Evolutionary conservation across 164 flowering plant genomes (phyloP), one percentile per base, ranked within the genome.

Genomic region (Taxillus chinensis): DNA sequence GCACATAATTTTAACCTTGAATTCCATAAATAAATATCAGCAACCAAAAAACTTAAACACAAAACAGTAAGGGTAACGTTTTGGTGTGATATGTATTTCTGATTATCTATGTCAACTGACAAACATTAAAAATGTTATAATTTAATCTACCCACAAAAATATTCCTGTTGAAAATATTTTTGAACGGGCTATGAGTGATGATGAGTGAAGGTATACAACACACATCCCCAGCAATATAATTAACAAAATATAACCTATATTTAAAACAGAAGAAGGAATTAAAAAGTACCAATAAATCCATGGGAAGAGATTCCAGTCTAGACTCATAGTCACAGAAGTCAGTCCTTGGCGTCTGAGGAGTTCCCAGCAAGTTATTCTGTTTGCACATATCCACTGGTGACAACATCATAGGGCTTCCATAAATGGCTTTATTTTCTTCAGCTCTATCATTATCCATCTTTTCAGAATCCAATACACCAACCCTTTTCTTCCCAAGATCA

Each of bases 221-320:
- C 2, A 27, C 27, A 27, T 27, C 27, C 27, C 27, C 27, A 27
- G 0, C 27, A 27, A 27, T 27, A 27, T 27, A 27, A 27, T 27
- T 27, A 27, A 27, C 27, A 27, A 27, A 27, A 27, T 27, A 27
- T 27, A 27, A 27, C 27, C 27, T 0, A 49, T 12, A 17, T 5
- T 4, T 3, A 54, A 17, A 54, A 3, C 4, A 5, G 10, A 54
- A 37, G 4, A 3, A 27, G 39, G 16, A 12, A 17, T 17, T 17
- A 8, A 4, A 16, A 38, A 40, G 56, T 85, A 93, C 98, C 97
- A 93, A 75, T 58, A 93, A 57, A 62, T 93, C 98, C 82, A 82
- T 79, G 10, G 97, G 98, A 61, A 93, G 96, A 68, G 92, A 80
- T 72, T 93, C 98, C 15, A 93, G 92, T 86, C 81, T 75, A 2